Evolutionary conservation across 768 basidiomycete species (phyloP).

Genomic region (Butyriboletus loyo): DNA sequence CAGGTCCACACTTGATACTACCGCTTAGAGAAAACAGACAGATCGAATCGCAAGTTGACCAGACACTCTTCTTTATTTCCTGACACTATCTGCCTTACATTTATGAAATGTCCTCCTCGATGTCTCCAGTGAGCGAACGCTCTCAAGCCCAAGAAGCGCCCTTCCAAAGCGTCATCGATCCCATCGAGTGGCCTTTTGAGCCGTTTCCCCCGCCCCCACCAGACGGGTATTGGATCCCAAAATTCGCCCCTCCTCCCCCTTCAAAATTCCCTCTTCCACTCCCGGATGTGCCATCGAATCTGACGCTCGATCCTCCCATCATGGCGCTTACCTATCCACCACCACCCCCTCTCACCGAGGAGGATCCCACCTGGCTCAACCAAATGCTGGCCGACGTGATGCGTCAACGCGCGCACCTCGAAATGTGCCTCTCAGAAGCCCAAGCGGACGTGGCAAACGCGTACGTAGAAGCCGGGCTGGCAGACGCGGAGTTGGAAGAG

Average conservation of each 20-base stretch:
- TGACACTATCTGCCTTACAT: neutral
- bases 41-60: neutral
- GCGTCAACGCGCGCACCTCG: conserved; percentile 25
- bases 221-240: conserved; percentile 27
- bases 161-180: neutral
- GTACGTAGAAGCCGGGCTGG: conserved; percentile 26
- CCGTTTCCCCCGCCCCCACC: conserved; percentile 26
- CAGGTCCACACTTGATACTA: neutral
- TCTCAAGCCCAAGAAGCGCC: neutral
- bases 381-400: conserved; percentile 25
- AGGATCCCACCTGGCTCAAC: conserved; percentile 28
- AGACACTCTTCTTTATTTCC: neutral
- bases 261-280: conserved; percentile 14
- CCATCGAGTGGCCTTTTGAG: conserved; percentile 27
- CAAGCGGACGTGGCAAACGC: conserved; percentile 21
- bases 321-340: conserved; percentile 30
- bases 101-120: neutral
- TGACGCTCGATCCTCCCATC: conserved; percentile 24
- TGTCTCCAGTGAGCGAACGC: conserved; percentile 1
- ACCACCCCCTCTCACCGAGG: conserved; percentile 17
- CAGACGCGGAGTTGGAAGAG: conserved; percentile 24
- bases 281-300: conserved; percentile 2
- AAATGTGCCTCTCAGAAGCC: conserved; percentile 11
- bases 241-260: conserved; percentile 15
- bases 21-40: neutral